Base-by-base conservation (phyloP, 305 asterid species). In the Plantago coronopus region DNA sequence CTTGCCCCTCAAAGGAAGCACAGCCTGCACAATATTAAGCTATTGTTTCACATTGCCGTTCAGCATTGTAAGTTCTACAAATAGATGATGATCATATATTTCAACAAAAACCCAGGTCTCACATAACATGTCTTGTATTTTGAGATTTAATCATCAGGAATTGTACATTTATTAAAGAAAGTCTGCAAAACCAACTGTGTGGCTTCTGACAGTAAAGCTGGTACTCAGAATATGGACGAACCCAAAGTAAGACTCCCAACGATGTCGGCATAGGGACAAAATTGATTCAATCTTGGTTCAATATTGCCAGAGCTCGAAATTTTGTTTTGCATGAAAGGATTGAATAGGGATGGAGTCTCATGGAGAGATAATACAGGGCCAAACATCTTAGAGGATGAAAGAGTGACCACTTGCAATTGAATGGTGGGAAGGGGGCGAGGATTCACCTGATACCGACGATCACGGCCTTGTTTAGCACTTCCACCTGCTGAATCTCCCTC, bases 401-500 rank as follows among this genome's bases (percentile, higher is more conserved):
- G 17, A 23, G 51, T 17, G 12, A 7, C 7, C 29, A 22, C 34
- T 22, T 16, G 14, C 21, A 31, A 51, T 23, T 20, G 51, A 17
- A 54, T 29, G 8, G 45, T 23, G 42, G 31, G 17, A 5, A 15
- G 0, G 1, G 34, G 5, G 57, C 19, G 58, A 67, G 54, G 25
- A 48, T 25, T 74, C 72, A 91, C 99, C 99, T 93, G 99, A 85
- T 85, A 93, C 47, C 91, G 85, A 57, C 99, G 90, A 75, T 93
- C 99, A 50, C 99, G 99, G 7, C 97, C 99, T 77, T 93, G 99
- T 72, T 93, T 93, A 70, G 99, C 94, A 79, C 97, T 93, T 75
- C 99, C 99, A 66, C 99, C 99, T 50, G 99, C 99, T 66, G 99
- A 93, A 81, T 93, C 99, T 50, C 99, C 99, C 86, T 93, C 99